Base-by-base conservation (phyloP, 805 yeast genomes). In the Teunomyces cretensis region DNA sequence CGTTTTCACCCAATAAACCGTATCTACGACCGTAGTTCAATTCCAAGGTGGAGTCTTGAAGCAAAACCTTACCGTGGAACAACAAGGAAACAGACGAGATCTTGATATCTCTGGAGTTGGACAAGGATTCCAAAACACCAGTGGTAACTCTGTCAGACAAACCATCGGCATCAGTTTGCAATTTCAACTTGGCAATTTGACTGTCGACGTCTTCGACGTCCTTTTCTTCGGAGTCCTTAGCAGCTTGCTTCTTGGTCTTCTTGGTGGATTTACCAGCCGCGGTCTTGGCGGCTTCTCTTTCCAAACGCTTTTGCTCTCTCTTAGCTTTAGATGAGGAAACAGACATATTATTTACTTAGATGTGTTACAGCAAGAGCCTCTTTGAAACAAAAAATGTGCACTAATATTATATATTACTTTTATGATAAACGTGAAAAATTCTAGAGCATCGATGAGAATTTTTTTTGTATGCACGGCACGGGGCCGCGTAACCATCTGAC, bases 1-100 rank as follows among this genome's bases (percentile, higher is more conserved):
- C 99, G 70, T 94, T 94, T 72, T 91, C 98, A 62, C 99, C 99
- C 63, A 94, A 79, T 51, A 94, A 78, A 74, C 99, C 99, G 67
- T 94, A 94, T 72, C 96, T 85, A 75, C 97, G 86, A 66, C 98
- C 99, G 69, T 84, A 92, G 75, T 94, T 94, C 71, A 94, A 81
- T 75, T 94, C 99, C 57, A 94, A 73, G 40, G 77, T 78, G 32
- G 97, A 86, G 71, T 94, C 98, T 72, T 89, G 97, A 58, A 92
- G 80, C 65, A 94, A 75, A 46, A 94, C 97, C 67, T 91, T 92
- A 75, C 99, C 99, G 71, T 94, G 99, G 84, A 94, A 94, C 55
- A 90, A 80, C 55, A 92, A 77, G 7, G 98, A 88, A 35, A 90
- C 88, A 41, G 97, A 87, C 14, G 92, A 83, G 58, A 92, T 66